A percentile compares a stretch with the other conserved stretches of the same genome.
phyloP scores from a whole-genome alignment of 2,329 filamentous ascomycete genomes.

The Xylariomycetidae sp. region DNA sequence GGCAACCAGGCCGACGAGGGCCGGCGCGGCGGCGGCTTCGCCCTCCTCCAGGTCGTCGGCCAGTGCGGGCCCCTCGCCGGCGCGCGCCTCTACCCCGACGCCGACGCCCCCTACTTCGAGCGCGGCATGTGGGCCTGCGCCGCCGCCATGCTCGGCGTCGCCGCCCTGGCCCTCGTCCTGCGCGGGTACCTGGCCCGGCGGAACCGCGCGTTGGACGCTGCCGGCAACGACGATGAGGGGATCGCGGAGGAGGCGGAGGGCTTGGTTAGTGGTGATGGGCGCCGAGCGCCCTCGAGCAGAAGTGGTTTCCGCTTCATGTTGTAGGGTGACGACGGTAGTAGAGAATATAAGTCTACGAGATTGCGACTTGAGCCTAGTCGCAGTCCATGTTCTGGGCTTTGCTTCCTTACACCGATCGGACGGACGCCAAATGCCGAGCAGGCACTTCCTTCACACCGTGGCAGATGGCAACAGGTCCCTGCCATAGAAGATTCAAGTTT shows the following conservation, averaged over 20 bases:
- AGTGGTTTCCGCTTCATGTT: too few species aligned
- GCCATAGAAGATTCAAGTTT: too few species aligned
- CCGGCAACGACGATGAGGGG: neutral
- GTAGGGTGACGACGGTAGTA: too few species aligned
- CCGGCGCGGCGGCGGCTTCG: constrained; percentile 69
- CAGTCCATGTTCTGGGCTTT: too few species aligned
- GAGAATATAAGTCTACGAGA: too few species aligned
- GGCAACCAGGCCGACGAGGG: constrained; percentile 72
- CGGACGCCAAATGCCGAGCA: too few species aligned
- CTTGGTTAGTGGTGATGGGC: neutral
- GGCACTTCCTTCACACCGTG: too few species aligned
- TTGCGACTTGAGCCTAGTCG: too few species aligned
- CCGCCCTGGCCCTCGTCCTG: constrained; percentile 46
- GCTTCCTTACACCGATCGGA: too few species aligned
- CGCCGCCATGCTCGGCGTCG: constrained; percentile 56
- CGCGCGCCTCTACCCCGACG: constrained; percentile 56
- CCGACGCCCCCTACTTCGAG: constrained; percentile 56
- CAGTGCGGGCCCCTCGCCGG: constrained; percentile 73
- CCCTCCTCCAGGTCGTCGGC: constrained; percentile 73
- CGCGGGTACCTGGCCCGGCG: constrained; percentile 45
- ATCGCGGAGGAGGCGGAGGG: neutral
- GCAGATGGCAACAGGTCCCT: too few species aligned
- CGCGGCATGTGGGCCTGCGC: constrained; percentile 58
- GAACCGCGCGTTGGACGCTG: constrained; percentile 41
- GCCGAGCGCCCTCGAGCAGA: too few species aligned